Percentiles rank a stretch among this genome's conserved stretches.
phyloP scores from a whole-genome alignment of 2,329 filamentous ascomycete genomes.

The Mollisiaceae sp. region DNA sequence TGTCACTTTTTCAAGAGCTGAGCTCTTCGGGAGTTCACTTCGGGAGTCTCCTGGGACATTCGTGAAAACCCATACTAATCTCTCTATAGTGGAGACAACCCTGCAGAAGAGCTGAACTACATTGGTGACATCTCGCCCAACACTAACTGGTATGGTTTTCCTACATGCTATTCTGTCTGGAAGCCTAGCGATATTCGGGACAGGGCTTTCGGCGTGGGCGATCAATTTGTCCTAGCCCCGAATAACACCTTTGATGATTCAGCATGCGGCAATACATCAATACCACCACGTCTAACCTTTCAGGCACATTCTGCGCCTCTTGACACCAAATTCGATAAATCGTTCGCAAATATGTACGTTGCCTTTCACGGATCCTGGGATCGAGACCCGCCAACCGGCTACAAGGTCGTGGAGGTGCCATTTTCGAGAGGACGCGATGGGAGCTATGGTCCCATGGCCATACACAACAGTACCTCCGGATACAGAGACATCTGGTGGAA shows the following conservation, averaged over 20 bases:
- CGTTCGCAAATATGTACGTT: slow-evolving; percentile 27
- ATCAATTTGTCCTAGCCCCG: slow-evolving; percentile 30
- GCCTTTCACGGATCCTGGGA: slow-evolving; percentile 33
- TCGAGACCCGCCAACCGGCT: slow-evolving; percentile 25
- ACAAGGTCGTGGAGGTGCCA: slow-evolving; percentile 27
- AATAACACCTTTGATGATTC: slow-evolving; percentile 29
- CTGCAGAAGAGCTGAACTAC: slow-evolving; percentile 31
- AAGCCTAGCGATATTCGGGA: slow-evolving; percentile 26
- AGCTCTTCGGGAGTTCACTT: too few species aligned
- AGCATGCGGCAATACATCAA: slow-evolving; percentile 23
- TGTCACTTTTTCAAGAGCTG: too few species aligned
- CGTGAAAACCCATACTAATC: too few species aligned
- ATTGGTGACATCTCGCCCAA: slow-evolving; percentile 29
- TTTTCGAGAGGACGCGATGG: slow-evolving; percentile 28
- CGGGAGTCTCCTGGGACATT: too few species aligned
- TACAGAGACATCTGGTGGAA: slow-evolving; percentile 32
- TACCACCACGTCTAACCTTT: slow-evolving; percentile 25
- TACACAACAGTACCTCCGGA: slow-evolving; percentile 14
- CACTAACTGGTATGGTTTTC: slow-evolving; percentile 31
- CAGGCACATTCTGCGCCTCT: slow-evolving; percentile 33
- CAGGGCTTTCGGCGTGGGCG: slow-evolving; percentile 25
- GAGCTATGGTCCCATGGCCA: slow-evolving; percentile 19
- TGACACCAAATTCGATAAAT: slow-evolving; percentile 28
- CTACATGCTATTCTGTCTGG: slow-evolving; percentile 32
- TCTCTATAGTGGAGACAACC: slow-evolving; percentile 30